Base-by-base conservation (phyloP, 768 basidiomycete genomes). In the Daedaleopsis nitida region DNA sequence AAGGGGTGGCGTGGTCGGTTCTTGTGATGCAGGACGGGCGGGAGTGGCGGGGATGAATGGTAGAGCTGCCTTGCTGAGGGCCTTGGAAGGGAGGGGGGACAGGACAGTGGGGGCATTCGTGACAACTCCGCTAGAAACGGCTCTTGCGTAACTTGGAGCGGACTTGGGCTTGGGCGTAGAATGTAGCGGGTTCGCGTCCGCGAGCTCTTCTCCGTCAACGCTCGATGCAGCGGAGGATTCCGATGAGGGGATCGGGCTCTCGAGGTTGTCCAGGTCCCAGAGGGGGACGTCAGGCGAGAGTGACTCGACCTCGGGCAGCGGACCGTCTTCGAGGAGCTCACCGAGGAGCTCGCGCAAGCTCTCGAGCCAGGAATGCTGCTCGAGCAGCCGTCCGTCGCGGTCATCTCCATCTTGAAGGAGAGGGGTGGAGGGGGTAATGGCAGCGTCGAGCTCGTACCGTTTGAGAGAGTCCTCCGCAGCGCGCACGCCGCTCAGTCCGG, bases 161-260 rank as follows among this genome's bases (percentile, higher is more conserved):
- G 72, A 77, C 37, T 66, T 67, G 32, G 76, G 75, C 52, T 78
- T 79, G 13, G 84, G 83, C 10, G 83, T 84, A n/a, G 78, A 76
- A n/a, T 83, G 83, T 62, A 75, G 75, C 7, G 78, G 76, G 7
- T 74, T 74, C 4, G 71, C 72, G 47, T 72, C 74, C 38, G 77
- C 72, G 2, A 81, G 83, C 47, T 77, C 75, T 38, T 79, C 74
- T 3, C 81, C 83, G 54, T 79, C 78, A 12, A 77, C 78, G 45
- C 78, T 74, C 24, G 64, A 68, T 11, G 66, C 50, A 13, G 53
- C 57, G 14, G 62, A 47, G 8, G 64, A 60, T 35, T 53, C 32
- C 27, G 61, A 54, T 35, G 63, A 39, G n/a, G 59, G 39, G n/a
- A 48, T 38, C 6, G 65, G 52, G 57, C 58, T 51, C 48, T 68